A percentile compares a stretch with the other conserved stretches of the same genome.
Evolutionary conservation across 495 filamentous ascomycete genomes (phyloP).

Genomic region (Parathielavia appendiculata): DNA sequence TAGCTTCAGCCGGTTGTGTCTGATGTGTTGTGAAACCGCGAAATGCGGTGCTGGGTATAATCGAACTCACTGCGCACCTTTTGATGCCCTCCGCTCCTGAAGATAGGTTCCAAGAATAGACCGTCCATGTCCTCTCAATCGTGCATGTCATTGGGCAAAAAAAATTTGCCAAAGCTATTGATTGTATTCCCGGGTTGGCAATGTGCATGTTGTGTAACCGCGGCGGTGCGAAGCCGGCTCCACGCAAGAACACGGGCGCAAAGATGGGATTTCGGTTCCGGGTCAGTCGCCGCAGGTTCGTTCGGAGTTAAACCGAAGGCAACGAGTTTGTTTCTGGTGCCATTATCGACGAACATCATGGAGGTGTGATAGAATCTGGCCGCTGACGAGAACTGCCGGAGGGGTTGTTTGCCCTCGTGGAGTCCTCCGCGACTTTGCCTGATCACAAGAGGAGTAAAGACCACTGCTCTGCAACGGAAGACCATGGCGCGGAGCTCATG

Average conservation of each 20-base stretch:
- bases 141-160: neutral
- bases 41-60: neutral
- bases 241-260: neutral
- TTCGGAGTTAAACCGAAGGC: neutral
- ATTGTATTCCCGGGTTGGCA: neutral
- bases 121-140: neutral
- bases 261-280: neutral
- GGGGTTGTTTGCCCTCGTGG: no score
- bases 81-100: neutral
- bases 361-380: no score
- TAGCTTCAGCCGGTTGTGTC: no score
- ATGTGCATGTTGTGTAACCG: neutral
- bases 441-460: no score
- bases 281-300: neutral
- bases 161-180: conserved; percentile 8
- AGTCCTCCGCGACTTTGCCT: no score
- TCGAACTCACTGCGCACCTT: neutral
- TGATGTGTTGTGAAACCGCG: neutral
- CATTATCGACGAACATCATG: neutral
- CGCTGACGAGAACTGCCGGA: no score
- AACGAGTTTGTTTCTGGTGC: neutral
- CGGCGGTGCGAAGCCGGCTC: neutral
- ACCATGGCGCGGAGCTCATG: no score
- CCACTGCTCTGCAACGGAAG: no score
- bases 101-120: conserved; percentile 2